These are phyloP conservation scores for Thermothielavioides terrestris DNA, from an alignment of 495 filamentous ascomycete genomes.

Conservation along the genomic window DNA sequence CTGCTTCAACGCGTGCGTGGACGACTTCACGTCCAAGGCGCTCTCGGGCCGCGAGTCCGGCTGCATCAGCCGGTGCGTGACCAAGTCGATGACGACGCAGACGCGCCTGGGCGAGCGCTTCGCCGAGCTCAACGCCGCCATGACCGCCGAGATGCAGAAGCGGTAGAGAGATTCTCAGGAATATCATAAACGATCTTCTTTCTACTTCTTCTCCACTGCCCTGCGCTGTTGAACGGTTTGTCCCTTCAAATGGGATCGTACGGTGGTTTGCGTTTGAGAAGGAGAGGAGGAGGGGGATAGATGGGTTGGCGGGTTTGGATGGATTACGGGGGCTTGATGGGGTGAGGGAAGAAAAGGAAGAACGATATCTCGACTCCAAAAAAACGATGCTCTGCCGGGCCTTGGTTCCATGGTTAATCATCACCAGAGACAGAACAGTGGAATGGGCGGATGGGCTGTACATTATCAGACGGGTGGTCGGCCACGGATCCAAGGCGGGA, in stretches of 20 bases:
- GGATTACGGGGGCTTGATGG: neutral
- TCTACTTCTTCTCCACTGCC: no score
- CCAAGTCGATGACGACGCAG: conserved; percentile 85
- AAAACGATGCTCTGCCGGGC: neutral
- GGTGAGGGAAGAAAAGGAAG: neutral
- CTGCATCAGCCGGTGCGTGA: conserved; percentile 86
- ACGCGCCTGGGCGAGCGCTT: conserved; percentile 84
- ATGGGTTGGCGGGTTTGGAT: neutral
- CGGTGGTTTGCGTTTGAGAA: no score
- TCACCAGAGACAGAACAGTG: no score
- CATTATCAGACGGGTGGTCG: neutral
- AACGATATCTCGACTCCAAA: neutral
- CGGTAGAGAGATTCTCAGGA: neutral
- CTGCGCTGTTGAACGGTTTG: no score
- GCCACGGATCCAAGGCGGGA: no score
- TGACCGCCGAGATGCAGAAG: conserved; percentile 59
- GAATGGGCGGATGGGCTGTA: neutral
- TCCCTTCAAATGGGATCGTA: no score
- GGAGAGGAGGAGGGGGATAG: neutral
- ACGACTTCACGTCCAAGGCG: conserved; percentile 96
- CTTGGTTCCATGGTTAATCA: no score
- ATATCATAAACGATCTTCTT: neutral
- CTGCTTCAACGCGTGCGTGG: conserved; percentile 95
- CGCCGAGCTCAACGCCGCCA: conserved; percentile 84
- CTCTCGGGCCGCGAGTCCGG: conserved; percentile 75